Evolutionary conservation across 345 rosid genomes (phyloP), one percentile per base, ranked within the genome.

Genomic region (Gossypium anomalum): DNA sequence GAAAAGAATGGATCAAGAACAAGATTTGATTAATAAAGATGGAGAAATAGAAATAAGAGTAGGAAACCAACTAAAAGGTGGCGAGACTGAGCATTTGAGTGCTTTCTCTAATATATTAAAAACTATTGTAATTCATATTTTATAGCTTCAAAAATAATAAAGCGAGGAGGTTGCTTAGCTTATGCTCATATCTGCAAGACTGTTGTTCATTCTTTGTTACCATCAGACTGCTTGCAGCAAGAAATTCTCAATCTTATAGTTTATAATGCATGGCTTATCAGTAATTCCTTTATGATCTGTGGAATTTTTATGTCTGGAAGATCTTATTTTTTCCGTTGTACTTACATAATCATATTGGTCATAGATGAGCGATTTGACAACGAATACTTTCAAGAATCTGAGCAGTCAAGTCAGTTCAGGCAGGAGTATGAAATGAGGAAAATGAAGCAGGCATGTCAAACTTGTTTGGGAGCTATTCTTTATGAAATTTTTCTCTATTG

Each of bases 401-500:
- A 92, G 72, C 84, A 84, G 77, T 93, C 98, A 3, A 92, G 86
- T 78, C 88, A 89, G 70, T 93, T 92, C 81, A 86, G 83, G 86
- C 97, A 93, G 82, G 99, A 93, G 83, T 90, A 83, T 86, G 99
- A 96, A 85, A 96, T 93, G 97, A 91, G 97, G 60, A 92, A 69
- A 85, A 85, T 86, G 57, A 92, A 86, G 76, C 97, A 96, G 98
- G 98, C 80, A 84, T 82, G 89, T 80, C 49, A 13, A 20, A 17
- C 65, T 25, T 72, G 70, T 52, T 20, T 56, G 34, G 29, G 62
- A 9, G 7, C 56, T 47, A 38, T 59, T 72, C 4, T 41, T 70
- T 52, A 29, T 52, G 59, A 17, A 77, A 60, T 43, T 62, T 44
- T 53, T 15, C 57, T 23, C 58, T 60, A 59, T 64, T 23, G 43